Evolutionary conservation across 129 eudicot genomes (phyloP).

Genomic region (Artemisia tridentata): DNA sequence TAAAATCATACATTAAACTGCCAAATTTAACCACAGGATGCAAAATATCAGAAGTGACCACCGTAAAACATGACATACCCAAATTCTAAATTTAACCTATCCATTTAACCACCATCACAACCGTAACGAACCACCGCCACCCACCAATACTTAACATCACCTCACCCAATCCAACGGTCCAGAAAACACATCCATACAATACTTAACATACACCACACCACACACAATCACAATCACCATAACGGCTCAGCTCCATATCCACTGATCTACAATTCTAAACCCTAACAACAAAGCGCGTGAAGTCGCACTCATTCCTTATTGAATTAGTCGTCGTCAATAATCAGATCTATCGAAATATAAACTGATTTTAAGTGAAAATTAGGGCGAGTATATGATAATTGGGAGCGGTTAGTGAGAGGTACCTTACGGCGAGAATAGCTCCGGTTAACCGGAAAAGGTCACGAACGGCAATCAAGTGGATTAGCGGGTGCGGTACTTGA

Average conservation of each 20-base stretch:
- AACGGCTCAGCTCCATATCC: conserved; percentile 22
- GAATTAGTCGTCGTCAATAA: conserved; percentile 10
- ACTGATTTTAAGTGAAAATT: conserved; percentile 16
- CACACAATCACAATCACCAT: conserved; percentile 17
- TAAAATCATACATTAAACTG: no score
- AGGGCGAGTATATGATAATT: conserved; percentile 53
- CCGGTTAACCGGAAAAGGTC: conserved; percentile 53
- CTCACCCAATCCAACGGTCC: no score
- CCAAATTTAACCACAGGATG: no score
- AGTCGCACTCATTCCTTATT: conserved; percentile 11
- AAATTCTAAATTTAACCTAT: no score
- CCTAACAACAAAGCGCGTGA: conserved; percentile 29
- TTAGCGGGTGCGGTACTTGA: no score
- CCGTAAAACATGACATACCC: no score
- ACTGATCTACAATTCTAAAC: conserved; percentile 26
- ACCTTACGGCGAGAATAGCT: conserved; percentile 70
- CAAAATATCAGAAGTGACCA: no score
- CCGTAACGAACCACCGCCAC: no score
- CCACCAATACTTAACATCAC: no score
- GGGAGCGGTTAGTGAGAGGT: conserved; percentile 82
- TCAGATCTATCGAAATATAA: conserved; percentile 4
- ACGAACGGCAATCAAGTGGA: conserved; percentile 31
- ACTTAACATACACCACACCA: background rate
- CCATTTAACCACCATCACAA: no score
- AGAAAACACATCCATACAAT: no score